Conservation (phyloP, 1,284 basidiomycete genomes). For the Fomitopsis palustris region DNA sequence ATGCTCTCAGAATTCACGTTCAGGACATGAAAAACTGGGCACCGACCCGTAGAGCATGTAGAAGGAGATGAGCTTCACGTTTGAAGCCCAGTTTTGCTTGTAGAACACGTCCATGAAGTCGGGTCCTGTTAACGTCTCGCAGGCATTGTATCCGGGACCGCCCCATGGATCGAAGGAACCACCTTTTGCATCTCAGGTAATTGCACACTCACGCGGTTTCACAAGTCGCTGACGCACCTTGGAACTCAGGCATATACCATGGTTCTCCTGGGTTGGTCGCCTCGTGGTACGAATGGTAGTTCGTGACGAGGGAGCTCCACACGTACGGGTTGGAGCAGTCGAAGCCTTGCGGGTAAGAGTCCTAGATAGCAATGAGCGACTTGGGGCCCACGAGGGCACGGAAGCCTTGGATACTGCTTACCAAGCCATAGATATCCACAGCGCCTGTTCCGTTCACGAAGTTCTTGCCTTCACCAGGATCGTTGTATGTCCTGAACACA, state of each 20-base stretch:
- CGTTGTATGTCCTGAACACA: conserved; percentile 55
- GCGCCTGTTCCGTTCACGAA: conserved; percentile 69
- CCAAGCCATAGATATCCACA: conserved; percentile 51
- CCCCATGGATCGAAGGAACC: conserved; percentile 78
- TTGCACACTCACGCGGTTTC: not conserved
- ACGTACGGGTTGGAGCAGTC: conserved; percentile 64
- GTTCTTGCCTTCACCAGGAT: conserved; percentile 53
- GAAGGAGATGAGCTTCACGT: conserved; percentile 73
- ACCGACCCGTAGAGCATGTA: conserved; percentile 75
- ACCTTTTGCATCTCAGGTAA: conserved; percentile 28
- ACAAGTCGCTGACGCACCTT: conserved; percentile 26
- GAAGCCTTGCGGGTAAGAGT: conserved; percentile 70
- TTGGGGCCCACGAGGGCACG: not conserved
- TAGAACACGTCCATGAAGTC: conserved; percentile 77
- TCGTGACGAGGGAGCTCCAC: conserved; percentile 56
- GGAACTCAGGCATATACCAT: conserved; percentile 58
- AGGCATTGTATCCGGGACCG: conserved; percentile 54
- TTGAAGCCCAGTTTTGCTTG: conserved; percentile 70
- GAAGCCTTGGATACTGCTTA: conserved; percentile 17
- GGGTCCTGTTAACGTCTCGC: conserved; percentile 57
- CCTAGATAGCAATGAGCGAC: conserved; percentile 27
- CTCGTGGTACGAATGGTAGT: conserved; percentile 58
- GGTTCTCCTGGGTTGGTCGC: conserved; percentile 55
- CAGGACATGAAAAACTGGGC: not conserved
- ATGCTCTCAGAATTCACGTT: not conserved